These are phyloP conservation scores for Neopestalotiopsis rosae DNA, from an alignment of 2,329 filamentous ascomycete genomes.

Conservation along the genomic window DNA sequence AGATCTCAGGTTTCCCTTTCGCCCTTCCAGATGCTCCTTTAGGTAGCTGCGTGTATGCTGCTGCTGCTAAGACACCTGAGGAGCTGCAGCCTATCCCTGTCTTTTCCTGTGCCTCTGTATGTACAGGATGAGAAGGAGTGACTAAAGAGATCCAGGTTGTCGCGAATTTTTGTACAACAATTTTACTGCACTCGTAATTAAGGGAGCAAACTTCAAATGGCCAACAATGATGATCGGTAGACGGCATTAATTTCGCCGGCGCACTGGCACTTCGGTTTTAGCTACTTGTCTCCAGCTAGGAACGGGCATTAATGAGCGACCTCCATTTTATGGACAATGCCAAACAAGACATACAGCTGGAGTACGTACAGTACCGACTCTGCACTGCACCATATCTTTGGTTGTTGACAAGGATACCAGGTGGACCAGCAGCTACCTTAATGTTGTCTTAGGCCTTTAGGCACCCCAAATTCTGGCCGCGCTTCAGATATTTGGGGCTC, in stretches of 20 bases:
- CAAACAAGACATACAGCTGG: not conserved
- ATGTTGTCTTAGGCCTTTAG: not conserved
- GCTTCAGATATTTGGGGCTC: slow-evolving; percentile 6
- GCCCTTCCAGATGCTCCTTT: not conserved
- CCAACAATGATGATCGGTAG: not conserved
- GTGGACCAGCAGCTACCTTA: not conserved
- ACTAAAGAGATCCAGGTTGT: not conserved
- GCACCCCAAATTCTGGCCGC: not conserved
- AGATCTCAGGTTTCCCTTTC: not conserved
- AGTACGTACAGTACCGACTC: too few species aligned
- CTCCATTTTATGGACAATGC: not conserved
- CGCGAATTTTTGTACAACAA: not conserved
- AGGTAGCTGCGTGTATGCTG: not conserved
- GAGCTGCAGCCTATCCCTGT: not conserved
- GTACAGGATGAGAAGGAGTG: not conserved
- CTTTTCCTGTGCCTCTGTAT: not conserved
- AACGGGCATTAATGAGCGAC: not conserved
- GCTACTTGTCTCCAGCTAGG: too few species aligned
- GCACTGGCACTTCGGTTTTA: not conserved
- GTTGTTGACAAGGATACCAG: not conserved
- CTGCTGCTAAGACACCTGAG: not conserved
- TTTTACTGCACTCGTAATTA: slow-evolving; percentile 45
- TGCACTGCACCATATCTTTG: not conserved
- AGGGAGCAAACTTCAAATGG: not conserved
- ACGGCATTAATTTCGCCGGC: slow-evolving; percentile 9